Base-by-base conservation (phyloP, 306 rosid genomes). In the Acacia confusa region DNA sequence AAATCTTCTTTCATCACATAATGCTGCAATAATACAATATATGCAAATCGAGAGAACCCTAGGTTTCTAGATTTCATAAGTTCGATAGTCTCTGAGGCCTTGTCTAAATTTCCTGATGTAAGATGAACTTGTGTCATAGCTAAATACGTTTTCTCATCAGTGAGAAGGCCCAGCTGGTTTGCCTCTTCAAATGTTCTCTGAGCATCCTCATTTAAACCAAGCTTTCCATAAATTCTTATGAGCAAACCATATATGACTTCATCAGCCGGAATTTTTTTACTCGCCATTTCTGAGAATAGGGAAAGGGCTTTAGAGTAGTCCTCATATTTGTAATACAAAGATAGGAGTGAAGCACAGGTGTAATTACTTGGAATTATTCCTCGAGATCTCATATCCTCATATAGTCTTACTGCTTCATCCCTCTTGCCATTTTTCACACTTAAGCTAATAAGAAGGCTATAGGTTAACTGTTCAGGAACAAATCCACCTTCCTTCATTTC, bases 101-200 rank as follows among this genome's bases (percentile, higher is more conserved):
- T 89, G 52, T 86, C 93, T 11, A 77, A 89, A 73, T 91, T 86
- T 85, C 97, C 92, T 53, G 97, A 84, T 76, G 66, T 83, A 78
- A 95, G 95, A 85, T 89, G 92, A 72, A 95, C 99, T 88, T 93
- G 99, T 53, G 99, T 89, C 97, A 95, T 95, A 70, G 99, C 91
- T 82, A 95, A 89, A 78, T 89, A 90, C 6, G 97, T 95, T 85
- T 95, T 95, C 78, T 92, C 95, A 84, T 87, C 89, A 70, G 89
- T 92, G 66, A 95, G 97, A 70, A 90, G 76, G 75, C 95, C 90
- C 60, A 80, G 84, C 57, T 81, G 89, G 81, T 89, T 85, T 84
- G 87, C 90, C 90, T 93, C 95, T 80, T 85, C 86, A 84, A 95
- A 93, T 50, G 94, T 86, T 52, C 81, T 87, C 82, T 78, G 92